Base-by-base conservation (phyloP, 768 basidiomycete genomes). In the Dacryopinax primogenitus region DNA sequence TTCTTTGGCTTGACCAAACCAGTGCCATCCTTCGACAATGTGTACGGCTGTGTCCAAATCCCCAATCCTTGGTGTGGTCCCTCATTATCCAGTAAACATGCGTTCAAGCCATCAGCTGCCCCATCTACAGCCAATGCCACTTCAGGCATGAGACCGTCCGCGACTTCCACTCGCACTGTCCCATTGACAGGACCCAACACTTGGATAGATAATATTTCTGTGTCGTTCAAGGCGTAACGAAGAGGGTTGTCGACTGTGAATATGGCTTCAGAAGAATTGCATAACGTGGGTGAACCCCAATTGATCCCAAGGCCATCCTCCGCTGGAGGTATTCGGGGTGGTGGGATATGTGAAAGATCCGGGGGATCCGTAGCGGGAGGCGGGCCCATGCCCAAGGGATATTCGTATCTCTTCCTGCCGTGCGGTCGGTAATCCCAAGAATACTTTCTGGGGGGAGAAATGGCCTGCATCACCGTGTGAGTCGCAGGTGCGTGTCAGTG, bases 351-450 rank as follows among this genome's bases (percentile, higher is more conserved):
- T 15, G 51, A 58, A 7, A 58, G 51, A 32, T 58, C 30, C 13
- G 51, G 51, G 21, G 18, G 18, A 44, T 44, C 51, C 51, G 21
- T 32, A 7, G 51, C 6, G 26, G 51, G 51, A 28, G 51, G 51
- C 21, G 11, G 51, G 15, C 51, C 26, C 51, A 58, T 58, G 3
- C 51, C 51, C 9, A 58, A 30, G 11, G 51, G 51, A 30, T 58
- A 58, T 58, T 58, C 51, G 51, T 58, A 28, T 15, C 51, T 26
- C 51, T 58, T 58, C 51, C 21, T 32, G 26, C 51, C 51, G 18
- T 58, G 51, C 26, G 26, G 51, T 18, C 51, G 51, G 6, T 28
- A 23, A 18, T 58, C 51, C 51, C 51, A 58, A 7, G 51, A 58
- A 18, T 58, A 58, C 51, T 58, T 58, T 58, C 51, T 13, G 3